These are phyloP conservation scores for Naegleria fowleri DNA, from an alignment of 208 protist species.

Conservation along the genomic window DNA sequence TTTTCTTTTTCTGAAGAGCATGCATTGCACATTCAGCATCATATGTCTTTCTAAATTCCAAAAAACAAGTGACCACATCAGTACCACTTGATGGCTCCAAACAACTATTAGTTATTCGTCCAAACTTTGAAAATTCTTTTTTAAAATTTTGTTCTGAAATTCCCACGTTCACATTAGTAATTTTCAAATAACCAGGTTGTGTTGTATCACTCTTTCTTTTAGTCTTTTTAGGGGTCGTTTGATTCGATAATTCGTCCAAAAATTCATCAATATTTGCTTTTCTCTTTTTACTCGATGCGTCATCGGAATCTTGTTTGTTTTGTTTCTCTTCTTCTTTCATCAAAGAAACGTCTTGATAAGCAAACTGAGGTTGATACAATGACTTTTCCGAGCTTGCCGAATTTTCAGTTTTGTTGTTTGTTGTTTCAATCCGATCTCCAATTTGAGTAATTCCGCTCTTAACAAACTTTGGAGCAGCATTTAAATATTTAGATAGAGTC, in stretches of 20 bases:
- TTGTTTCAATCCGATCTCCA: neutral
- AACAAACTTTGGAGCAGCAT: neutral
- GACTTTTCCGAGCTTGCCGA: neutral
- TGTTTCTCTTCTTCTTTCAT: neutral
- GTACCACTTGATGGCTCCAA: neutral
- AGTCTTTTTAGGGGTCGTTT: neutral
- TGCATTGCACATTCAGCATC: neutral
- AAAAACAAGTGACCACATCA: neutral
- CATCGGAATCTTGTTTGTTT: neutral
- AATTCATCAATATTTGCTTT: neutral
- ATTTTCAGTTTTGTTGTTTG: neutral
- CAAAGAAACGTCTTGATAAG: neutral
- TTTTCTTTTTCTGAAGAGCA: neutral
- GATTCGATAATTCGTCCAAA: neutral
- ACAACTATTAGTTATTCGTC: neutral
- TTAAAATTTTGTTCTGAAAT: neutral
- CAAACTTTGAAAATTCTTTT: neutral
- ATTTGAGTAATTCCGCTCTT: neutral
- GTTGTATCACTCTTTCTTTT: neutral
- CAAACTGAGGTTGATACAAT: neutral
- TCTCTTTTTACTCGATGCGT: neutral
- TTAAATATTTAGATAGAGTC: neutral
- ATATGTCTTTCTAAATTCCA: neutral
- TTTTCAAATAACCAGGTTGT: conserved; percentile 1
- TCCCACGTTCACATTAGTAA: neutral